These are phyloP conservation scores for Talaromyces proteolyticus DNA, from an alignment of 495 filamentous ascomycete genomes.

Conservation along the genomic window DNA sequence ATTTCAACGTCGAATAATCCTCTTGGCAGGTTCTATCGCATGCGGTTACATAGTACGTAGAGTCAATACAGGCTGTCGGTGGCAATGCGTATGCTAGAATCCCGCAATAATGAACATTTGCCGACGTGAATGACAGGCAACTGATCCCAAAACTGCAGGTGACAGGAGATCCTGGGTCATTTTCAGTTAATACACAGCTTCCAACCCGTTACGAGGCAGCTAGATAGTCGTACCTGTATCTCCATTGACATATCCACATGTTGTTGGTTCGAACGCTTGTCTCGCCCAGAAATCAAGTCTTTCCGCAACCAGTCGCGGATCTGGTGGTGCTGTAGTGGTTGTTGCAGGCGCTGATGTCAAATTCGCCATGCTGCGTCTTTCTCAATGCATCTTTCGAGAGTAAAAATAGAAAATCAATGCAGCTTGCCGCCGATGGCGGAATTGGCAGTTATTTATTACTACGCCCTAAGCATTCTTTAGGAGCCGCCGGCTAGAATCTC, in stretches of 20 bases:
- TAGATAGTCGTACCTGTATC: background rate
- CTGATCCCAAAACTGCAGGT: background rate
- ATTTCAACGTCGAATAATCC: background rate
- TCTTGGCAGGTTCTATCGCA: background rate
- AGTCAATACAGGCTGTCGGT: background rate
- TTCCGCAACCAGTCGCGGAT: background rate
- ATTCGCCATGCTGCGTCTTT: background rate
- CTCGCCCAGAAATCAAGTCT: background rate
- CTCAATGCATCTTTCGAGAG: background rate
- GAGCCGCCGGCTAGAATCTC: background rate
- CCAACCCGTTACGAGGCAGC: background rate
- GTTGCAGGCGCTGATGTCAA: background rate
- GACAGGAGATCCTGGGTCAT: background rate
- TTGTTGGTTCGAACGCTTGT: background rate
- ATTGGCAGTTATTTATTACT: background rate
- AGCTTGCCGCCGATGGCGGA: no score
- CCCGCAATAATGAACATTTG: background rate
- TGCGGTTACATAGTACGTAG: background rate
- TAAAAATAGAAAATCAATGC: background rate
- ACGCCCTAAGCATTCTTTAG: background rate
- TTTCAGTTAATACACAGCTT: background rate
- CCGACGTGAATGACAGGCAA: background rate
- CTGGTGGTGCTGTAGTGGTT: background rate
- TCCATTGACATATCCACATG: background rate
- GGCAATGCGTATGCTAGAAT: background rate